A percentile compares a stretch with the other conserved stretches of the same genome.
These are phyloP conservation scores for Diaporthe destruens DNA, from an alignment of 2,329 filamentous ascomycete species.

Conservation along the genomic window DNA sequence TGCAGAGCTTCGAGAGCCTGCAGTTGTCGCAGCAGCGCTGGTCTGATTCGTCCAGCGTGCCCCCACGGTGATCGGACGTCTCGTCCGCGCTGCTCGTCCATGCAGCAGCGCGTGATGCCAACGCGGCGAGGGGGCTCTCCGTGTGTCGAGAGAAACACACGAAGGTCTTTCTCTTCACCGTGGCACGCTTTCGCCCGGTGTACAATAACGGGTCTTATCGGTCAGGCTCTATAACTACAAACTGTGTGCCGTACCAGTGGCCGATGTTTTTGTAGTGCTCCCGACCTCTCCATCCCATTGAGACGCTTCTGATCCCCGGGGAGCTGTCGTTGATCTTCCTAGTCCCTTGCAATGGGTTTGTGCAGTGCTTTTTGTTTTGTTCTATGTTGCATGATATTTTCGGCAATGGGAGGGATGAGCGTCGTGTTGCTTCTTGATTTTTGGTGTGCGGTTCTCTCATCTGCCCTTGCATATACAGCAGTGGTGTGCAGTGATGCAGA, in stretches of 20 bases:
- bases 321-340: conserved; percentile 11
- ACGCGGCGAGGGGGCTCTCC: conserved; percentile 18
- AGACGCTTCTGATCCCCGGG: conserved; percentile 5
- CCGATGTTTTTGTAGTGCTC: conserved; percentile 1
- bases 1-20: neutral
- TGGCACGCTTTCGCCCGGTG: neutral
- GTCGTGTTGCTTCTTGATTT: neutral
- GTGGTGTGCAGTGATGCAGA: neutral
- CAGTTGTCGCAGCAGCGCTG: conserved; percentile 6
- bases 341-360: neutral
- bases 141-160: conserved; percentile 1
- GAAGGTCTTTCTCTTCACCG: neutral
- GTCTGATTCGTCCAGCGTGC: conserved; percentile 7
- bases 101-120: conserved; percentile 21
- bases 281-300: neutral
- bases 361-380: neutral
- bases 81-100: conserved; percentile 18
- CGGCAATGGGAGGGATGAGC: neutral
- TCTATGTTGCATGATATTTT: neutral
- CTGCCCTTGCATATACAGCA: neutral
- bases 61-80: conserved; percentile 30
- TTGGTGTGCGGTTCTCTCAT: neutral
- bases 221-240: neutral
- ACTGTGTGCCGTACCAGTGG: neutral
- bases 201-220: neutral